phyloP scores from a whole-genome alignment of 495 filamentous ascomycete genomes.

The Geoglossum glabrum region DNA sequence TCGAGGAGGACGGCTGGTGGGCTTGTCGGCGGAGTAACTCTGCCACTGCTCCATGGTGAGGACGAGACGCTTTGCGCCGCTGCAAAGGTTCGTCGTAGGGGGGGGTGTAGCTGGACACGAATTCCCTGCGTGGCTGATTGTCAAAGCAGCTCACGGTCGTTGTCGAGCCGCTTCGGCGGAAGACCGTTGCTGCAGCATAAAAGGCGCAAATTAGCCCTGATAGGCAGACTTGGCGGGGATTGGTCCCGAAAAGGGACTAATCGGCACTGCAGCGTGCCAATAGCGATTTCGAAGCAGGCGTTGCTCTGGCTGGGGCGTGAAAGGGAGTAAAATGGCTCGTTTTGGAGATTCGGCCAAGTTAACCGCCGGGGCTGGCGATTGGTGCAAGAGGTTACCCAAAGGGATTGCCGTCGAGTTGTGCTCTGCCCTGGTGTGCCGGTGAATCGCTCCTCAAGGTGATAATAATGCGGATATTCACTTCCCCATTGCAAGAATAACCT shows the following conservation, averaged over 20 bases:
- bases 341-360: neutral
- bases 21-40: neutral
- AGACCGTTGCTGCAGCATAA: neutral
- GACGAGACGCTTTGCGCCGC: neutral
- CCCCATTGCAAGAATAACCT: too few relatives aligned
- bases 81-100: neutral
- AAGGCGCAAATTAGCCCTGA: neutral
- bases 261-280: neutral
- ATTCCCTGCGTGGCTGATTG: neutral
- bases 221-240: neutral
- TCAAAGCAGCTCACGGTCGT: neutral
- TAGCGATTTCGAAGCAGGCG: neutral
- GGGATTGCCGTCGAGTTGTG: neutral
- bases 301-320: neutral
- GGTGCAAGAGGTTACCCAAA: neutral
- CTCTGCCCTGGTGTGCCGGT: too few relatives aligned
- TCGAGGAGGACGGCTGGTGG: neutral
- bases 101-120: neutral
- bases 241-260: neutral
- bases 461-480: too few relatives aligned
- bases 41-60: conserved; percentile 5
- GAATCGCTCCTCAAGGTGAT: too few relatives aligned
- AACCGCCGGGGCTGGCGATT: neutral
- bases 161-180: conserved; percentile 2
- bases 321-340: neutral